Evolutionary conservation across 495 filamentous ascomycete species (phyloP).

Genomic region (Cercophora newfieldiana): DNA sequence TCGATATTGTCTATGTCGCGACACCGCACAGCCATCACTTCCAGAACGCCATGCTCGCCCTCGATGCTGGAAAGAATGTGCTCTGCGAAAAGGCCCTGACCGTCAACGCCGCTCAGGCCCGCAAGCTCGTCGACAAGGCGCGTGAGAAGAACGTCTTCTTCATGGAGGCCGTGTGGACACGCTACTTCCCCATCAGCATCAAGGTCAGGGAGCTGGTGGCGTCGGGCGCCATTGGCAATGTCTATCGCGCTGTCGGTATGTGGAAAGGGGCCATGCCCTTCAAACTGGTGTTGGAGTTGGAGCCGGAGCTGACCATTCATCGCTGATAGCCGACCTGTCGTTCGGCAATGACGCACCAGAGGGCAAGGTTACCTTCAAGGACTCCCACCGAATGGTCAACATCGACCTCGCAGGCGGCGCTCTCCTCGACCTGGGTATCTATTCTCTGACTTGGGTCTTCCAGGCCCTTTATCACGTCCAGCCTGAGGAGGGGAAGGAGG

Average conservation of each 20-base stretch:
- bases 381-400: conserved; percentile 80
- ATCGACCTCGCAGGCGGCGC: conserved; percentile 82
- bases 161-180: conserved; percentile 97
- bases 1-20: conserved; percentile 91
- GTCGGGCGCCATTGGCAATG: conserved; percentile 69
- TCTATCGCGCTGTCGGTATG: conserved; percentile 68
- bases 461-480: conserved; percentile 84
- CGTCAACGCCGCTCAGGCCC: conserved; percentile 79
- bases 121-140: conserved; percentile 72
- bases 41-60: conserved; percentile 79
- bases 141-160: conserved; percentile 81
- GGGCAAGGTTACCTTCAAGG: conserved; percentile 46
- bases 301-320: not conserved
- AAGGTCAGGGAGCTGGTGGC: conserved; percentile 71
- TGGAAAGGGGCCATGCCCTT: not conserved
- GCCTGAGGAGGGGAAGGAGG: conserved; percentile 56
- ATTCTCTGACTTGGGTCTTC: conserved; percentile 91
- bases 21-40: conserved; percentile 97
- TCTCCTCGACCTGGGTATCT: conserved; percentile 86
- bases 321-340: conserved; percentile 63
- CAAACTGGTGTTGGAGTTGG: too few species aligned
- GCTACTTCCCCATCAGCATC: conserved; percentile 81
- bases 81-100: conserved; percentile 95
- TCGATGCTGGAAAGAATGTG: conserved; percentile 84
- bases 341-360: conserved; percentile 42